Conservation (phyloP, 2,329 filamentous ascomycete genomes). For the Phialophora expanda region DNA sequence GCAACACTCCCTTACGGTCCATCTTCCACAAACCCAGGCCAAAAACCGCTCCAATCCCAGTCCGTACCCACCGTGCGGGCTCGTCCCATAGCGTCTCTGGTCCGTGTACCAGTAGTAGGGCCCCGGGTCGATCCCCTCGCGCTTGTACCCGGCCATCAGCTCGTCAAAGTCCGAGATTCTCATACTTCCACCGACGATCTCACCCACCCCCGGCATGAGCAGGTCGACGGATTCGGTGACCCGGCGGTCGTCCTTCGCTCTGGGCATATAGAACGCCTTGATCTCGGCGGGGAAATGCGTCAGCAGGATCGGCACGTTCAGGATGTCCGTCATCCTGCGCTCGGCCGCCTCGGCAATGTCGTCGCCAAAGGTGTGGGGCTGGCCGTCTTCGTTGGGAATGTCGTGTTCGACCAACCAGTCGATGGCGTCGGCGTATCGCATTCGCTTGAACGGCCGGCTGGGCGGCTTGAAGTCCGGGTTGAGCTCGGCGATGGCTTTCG, state of each 20-base stretch:
- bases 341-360: constrained; percentile 98
- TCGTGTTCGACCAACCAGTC: constrained; percentile 89
- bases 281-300: constrained; percentile 97
- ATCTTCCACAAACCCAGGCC: constrained; percentile 69
- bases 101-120: constrained; percentile 99
- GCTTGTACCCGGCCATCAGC: constrained; percentile 83
- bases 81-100: constrained; percentile 92
- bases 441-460: constrained; percentile 84
- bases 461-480: constrained; percentile 90
- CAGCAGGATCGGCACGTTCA: constrained; percentile 93
- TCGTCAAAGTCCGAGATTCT: constrained; percentile 92
- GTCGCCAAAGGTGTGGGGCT: constrained; percentile 85
- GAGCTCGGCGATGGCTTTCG: constrained; percentile 76
- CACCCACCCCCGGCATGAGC: constrained; percentile 90
- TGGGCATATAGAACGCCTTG: constrained; percentile 99
- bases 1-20: constrained; percentile 65
- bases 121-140: constrained; percentile 80
- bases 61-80: constrained; percentile 90
- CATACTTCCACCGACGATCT: constrained; percentile 97
- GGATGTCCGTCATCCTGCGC: constrained; percentile 93
- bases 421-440: constrained; percentile 94
- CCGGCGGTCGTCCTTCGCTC: constrained; percentile 74
- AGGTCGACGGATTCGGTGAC: constrained; percentile 93
- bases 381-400: constrained; percentile 85
- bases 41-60: constrained; percentile 85